Evolutionary conservation across 2,329 filamentous ascomycete genomes (phyloP).

Genomic region (Calonectria crousiana): DNA sequence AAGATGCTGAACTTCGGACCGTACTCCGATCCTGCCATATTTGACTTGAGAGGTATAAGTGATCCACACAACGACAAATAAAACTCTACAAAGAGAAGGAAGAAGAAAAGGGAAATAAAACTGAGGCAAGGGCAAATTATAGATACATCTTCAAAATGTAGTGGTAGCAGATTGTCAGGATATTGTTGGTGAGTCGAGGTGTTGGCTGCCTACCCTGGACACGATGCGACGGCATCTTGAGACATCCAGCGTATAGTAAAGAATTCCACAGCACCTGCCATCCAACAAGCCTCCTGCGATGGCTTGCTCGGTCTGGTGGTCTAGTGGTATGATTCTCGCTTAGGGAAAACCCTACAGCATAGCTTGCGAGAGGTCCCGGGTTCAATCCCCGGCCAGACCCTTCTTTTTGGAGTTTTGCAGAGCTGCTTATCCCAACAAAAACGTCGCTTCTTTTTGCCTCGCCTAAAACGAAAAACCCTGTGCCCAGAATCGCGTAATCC

Average conservation of each 20-base stretch:
- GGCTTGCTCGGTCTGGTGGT: conserved; percentile 41
- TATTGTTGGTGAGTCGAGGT: too few relatives aligned
- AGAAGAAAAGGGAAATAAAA: neutral
- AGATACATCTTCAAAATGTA: neutral
- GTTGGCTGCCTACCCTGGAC: neutral
- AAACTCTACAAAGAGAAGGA: neutral
- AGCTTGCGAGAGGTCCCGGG: conserved; percentile 52
- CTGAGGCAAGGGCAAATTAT: neutral
- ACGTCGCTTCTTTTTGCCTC: neutral
- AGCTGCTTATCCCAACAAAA: neutral
- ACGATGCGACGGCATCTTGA: rapidly evolving
- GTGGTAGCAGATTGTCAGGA: neutral
- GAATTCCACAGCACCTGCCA: rapidly evolving
- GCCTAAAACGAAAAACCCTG: neutral
- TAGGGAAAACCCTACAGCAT: conserved; percentile 44
- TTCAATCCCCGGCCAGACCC: conserved; percentile 58
- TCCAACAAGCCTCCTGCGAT: conserved; percentile 26
- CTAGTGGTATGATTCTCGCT: conserved; percentile 50
- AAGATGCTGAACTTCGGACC: too few relatives aligned
- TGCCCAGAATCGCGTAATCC: neutral
- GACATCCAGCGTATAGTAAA: neutral
- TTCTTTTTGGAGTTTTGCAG: conserved; percentile 32
- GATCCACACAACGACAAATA: neutral
- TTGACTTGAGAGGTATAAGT: neutral
- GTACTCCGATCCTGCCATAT: neutral